phyloP scores from a whole-genome alignment of 306 rosid species.

The Psophocarpus tetragonolobus region DNA sequence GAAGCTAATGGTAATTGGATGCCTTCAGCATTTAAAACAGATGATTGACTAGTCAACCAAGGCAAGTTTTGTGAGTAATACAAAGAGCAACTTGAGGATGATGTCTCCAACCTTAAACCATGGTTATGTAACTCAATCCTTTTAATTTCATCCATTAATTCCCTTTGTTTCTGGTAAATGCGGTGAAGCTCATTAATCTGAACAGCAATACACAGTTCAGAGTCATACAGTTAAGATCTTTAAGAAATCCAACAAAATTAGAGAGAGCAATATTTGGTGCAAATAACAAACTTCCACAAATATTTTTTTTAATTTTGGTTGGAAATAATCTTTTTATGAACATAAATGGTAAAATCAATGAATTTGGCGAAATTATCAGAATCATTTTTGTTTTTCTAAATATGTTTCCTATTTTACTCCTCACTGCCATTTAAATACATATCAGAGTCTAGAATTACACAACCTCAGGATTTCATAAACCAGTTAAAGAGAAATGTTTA shows the following conservation, averaged over 20 bases:
- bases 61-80: conserved; percentile 38
- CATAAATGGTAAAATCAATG: neutral
- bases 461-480: neutral
- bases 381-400: neutral
- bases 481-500: neutral
- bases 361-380: neutral
- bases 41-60: conserved; percentile 42
- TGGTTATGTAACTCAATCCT: conserved; percentile 45
- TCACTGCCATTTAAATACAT: neutral
- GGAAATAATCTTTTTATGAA: neutral
- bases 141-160: conserved; percentile 61
- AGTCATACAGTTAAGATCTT: conserved; percentile 3
- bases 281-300: conserved; percentile 28
- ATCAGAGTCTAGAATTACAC: neutral
- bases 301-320: neutral
- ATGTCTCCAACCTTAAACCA: conserved; percentile 40
- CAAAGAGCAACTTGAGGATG: conserved; percentile 44
- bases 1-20: conserved; percentile 40
- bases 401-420: conserved; percentile 6
- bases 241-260: conserved; percentile 19
- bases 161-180: conserved; percentile 73
- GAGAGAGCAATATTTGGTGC: neutral
- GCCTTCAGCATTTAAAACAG: conserved; percentile 38
- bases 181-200: conserved; percentile 90
- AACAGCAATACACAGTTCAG: conserved; percentile 31